A percentile compares a stretch with the other conserved stretches of the same genome.
Conservation (phyloP, 306 rosid species). For the Quercus agrifolia region DNA sequence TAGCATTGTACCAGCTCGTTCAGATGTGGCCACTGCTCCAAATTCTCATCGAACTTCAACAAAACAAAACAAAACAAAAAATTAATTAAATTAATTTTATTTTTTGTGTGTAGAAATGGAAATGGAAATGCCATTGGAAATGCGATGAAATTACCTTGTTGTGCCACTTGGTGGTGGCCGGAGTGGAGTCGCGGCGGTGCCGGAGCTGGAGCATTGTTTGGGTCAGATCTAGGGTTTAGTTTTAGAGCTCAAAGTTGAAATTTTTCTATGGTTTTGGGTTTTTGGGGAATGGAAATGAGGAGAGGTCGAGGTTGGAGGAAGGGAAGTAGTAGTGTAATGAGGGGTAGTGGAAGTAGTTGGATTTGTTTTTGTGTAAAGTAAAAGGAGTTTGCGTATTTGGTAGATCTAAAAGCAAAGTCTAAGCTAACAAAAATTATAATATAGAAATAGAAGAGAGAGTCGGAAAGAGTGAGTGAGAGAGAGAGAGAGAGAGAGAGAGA, state of each 20-base stretch:
- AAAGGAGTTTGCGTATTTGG: constrained; percentile 37
- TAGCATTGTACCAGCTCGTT: constrained; percentile 93
- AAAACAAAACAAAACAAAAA: background rate
- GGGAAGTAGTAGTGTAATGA: background rate
- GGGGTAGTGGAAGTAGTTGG: constrained; percentile 2
- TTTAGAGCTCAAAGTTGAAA: background rate
- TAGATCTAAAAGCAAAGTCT: constrained; percentile 59
- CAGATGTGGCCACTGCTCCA: constrained; percentile 99
- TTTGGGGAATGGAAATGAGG: constrained; percentile 5
- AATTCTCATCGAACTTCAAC: constrained; percentile 78
- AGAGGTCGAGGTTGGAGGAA: background rate
- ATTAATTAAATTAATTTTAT: too few relatives aligned
- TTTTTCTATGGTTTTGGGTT: background rate
- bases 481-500: background rate
- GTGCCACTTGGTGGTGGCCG: constrained; percentile 81
- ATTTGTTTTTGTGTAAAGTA: background rate
- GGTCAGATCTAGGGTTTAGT: constrained; percentile 84
- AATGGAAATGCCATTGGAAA: background rate
- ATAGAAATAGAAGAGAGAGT: background rate
- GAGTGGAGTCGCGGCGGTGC: constrained; percentile 90
- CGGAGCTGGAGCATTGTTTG: constrained; percentile 73
- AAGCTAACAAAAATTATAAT: constrained; percentile 28
- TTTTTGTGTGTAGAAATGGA: background rate
- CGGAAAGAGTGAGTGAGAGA: background rate
- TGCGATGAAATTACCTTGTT: constrained; percentile 53